phyloP scores from a whole-genome alignment of 75 land plant species.

The Sequoia sempervirens region DNA sequence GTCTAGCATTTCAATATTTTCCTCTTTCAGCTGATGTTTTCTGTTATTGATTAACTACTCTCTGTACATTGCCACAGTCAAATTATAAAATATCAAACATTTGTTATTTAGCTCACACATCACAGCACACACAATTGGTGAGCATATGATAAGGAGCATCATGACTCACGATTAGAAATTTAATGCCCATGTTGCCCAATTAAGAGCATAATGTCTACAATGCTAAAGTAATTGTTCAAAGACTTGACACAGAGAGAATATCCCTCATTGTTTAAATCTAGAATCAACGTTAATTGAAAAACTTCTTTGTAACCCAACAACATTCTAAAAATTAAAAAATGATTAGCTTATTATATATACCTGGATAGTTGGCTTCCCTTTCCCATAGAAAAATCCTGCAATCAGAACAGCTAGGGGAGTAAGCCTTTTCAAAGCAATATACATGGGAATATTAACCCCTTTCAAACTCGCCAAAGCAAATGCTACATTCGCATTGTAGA shows the following conservation, averaged over 20 bases:
- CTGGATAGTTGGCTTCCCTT: slow-evolving; percentile 67
- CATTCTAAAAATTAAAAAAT: not conserved
- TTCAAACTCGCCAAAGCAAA: slow-evolving; percentile 95
- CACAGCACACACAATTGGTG: not conserved
- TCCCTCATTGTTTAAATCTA: not conserved
- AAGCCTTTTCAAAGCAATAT: slow-evolving; percentile 90
- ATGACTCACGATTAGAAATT: not conserved
- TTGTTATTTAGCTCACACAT: not conserved
- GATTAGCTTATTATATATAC: slow-evolving; percentile 17
- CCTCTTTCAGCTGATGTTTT: not conserved
- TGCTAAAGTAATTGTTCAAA: not conserved
- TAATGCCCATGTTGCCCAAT: not conserved
- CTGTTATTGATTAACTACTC: not conserved
- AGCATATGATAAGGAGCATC: not conserved
- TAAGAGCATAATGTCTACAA: not conserved
- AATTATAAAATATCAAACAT: not conserved
- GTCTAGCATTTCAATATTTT: not conserved
- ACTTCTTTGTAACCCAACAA: not conserved
- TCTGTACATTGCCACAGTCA: not conserved
- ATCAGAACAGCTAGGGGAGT: slow-evolving; percentile 92
- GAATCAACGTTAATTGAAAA: not conserved
- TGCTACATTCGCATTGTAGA: slow-evolving; percentile 98
- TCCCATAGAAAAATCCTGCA: slow-evolving; percentile 70
- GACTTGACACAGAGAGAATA: not conserved
- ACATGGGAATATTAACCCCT: slow-evolving; percentile 96